A percentile compares a stretch with the other conserved stretches of the same genome.
Conservation (phyloP, 2,329 filamentous ascomycete genomes). For the Exutisphaerella laricina region DNA sequence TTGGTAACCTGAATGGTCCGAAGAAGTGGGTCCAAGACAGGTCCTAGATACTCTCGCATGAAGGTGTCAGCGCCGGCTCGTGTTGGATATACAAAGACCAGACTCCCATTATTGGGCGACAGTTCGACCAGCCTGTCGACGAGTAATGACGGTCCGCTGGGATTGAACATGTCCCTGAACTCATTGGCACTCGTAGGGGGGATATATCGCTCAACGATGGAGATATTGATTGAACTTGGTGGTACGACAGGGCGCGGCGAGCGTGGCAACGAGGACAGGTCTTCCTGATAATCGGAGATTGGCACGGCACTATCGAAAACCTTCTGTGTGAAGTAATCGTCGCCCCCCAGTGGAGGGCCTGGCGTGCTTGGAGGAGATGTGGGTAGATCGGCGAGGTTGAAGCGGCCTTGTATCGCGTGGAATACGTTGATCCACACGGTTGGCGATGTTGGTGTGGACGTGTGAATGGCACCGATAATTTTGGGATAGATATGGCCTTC, state of each 20-base stretch:
- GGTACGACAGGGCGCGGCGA: conserved; percentile 55
- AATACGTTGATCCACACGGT: conserved; percentile 60
- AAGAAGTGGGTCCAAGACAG: conserved; percentile 56
- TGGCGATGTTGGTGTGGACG: conserved; percentile 44
- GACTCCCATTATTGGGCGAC: conserved; percentile 50
- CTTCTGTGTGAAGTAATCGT: conserved; percentile 58
- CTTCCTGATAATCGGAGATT: conserved; percentile 54
- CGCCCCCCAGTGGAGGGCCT: conserved; percentile 44
- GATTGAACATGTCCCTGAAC: conserved; percentile 53
- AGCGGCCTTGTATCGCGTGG: conserved; percentile 57
- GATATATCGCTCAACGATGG: conserved; percentile 60
- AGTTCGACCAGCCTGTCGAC: conserved; percentile 58
- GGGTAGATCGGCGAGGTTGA: conserved; percentile 57
- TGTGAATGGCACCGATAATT: conserved; percentile 52
- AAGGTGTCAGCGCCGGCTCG: conserved; percentile 53
- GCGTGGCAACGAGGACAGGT: conserved; percentile 45
- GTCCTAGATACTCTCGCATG: conserved; percentile 54
- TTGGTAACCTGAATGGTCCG: conserved; percentile 55
- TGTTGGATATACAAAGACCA: conserved; percentile 60
- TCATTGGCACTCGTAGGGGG: conserved; percentile 56
- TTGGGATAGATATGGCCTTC: conserved; percentile 49
- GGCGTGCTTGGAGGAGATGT: conserved; percentile 59
- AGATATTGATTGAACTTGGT: conserved; percentile 55
- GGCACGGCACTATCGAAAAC: conserved; percentile 58
- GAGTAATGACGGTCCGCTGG: conserved; percentile 51